A percentile compares a stretch with the other conserved stretches of the same genome.
phyloP scores from a whole-genome alignment of 345 rosid species.

The Boechera retrofracta region DNA sequence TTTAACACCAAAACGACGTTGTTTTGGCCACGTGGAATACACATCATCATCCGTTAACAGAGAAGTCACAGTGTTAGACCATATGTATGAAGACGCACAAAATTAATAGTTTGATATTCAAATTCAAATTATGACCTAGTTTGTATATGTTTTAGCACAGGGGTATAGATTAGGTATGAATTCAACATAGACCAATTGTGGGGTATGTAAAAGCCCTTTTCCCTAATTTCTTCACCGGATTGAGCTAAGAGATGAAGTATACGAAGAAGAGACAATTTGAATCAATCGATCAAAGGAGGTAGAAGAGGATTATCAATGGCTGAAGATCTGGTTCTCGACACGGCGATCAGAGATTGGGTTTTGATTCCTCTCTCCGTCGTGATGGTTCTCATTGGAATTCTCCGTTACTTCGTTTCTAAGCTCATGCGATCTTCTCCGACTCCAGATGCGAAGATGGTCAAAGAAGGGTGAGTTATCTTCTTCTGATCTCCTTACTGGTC shows the following conservation, averaged over 20 bases:
- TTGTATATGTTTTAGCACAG: too few species aligned
- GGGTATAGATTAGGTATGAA: too few species aligned
- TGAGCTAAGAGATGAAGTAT: conserved; percentile 16
- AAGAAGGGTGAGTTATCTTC: conserved; percentile 68
- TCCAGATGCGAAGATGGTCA: conserved; percentile 82
- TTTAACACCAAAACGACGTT: too few species aligned
- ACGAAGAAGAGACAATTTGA: not conserved
- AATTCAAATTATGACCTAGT: too few species aligned
- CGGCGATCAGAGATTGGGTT: conserved; percentile 97
- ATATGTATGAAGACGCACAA: too few species aligned
- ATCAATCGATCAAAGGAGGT: not conserved
- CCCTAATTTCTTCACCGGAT: conserved; percentile 10
- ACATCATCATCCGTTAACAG: too few species aligned
- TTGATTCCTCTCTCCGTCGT: conserved; percentile 89
- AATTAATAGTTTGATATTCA: too few species aligned
- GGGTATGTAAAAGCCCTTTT: too few species aligned
- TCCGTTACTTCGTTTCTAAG: conserved; percentile 77
- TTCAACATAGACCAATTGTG: too few species aligned
- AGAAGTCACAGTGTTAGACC: too few species aligned
- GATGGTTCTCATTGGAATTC: conserved; percentile 92
- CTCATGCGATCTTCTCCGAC: conserved; percentile 78
- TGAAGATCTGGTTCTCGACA: conserved; percentile 92
- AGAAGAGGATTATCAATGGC: conserved; percentile 58
- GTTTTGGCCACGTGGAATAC: too few species aligned
- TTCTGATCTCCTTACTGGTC: not conserved